Evolutionary conservation across 441 rosid genomes (phyloP), one percentile per base, ranked within the genome.

Genomic region (Mallotus repandus): DNA sequence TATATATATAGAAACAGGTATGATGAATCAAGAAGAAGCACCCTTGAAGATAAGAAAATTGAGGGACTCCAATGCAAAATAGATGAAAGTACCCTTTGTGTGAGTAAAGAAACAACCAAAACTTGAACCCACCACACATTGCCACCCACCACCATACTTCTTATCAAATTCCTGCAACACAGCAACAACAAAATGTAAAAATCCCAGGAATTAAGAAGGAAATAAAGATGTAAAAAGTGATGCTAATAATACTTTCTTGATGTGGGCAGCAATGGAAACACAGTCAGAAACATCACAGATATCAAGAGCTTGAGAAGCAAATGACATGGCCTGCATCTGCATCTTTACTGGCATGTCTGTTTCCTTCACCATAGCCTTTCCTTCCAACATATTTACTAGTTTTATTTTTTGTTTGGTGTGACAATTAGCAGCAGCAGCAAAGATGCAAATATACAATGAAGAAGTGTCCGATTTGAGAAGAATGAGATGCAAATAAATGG

Each of bases 281-380:
- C 74, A 88, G 72, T 93, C 90, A 32, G 76, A n/a, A 41, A 93
- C 92, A 77, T 91, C 92, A 66, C 84, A 87, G 54, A 85, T 77
- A 82, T 91, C 95, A 63, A 93, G 77, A 74, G 94, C 92, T 65
- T 84, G 83, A 84, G 91, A 91, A 77, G 97, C 94, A 77, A 75
- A 82, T 52, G 84, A 80, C 98, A 93, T 85, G 73, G 98, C 97
- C 55, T 88, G 83, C 71, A 78, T 69, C 81, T 93, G 91, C 97
- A 93, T 88, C 87, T 86, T 89, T 87, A 75, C 60, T 14, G 94
- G 89, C 98, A 93, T 93, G 69, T 93, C 91, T 70, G 95, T 86
- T 78, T 91, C 98, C 74, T 91, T 88, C 32, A 93, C 82, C 81
- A 84, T 69, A 25, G 89, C 93, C 83, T 88, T 91, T 49, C 95